These are phyloP conservation scores for Aspergillus jensenii DNA, from an alignment of 2,329 filamentous ascomycete species.

Conservation along the genomic window DNA sequence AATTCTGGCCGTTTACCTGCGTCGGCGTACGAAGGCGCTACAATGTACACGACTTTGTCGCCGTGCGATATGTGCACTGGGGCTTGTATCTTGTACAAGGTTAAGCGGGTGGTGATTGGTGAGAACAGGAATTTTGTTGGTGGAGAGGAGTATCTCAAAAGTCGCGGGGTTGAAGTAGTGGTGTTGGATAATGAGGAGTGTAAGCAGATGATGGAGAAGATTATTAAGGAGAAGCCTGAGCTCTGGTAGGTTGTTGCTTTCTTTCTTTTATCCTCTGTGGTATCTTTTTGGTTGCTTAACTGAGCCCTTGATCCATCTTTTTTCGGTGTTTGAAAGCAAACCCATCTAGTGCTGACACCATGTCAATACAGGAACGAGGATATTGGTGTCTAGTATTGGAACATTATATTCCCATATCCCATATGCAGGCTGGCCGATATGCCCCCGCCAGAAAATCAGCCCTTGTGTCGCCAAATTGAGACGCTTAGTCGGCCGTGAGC, in stretches of 20 bases:
- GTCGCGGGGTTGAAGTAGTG: slow-evolving; percentile 70
- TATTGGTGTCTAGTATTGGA: slow-evolving; percentile 50
- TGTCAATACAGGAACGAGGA: slow-evolving; percentile 55
- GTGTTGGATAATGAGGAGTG: slow-evolving; percentile 67
- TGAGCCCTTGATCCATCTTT: not conserved
- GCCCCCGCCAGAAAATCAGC: slow-evolving; percentile 9
- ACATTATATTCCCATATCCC: not conserved
- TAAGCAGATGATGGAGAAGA: slow-evolving; percentile 67
- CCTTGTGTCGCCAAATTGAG: not conserved
- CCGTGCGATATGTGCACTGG: slow-evolving; percentile 83
- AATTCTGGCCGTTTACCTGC: slow-evolving; percentile 71
- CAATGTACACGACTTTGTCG: slow-evolving; percentile 81
- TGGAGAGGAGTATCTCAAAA: slow-evolving; percentile 68
- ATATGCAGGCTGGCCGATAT: not conserved
- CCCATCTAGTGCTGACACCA: slow-evolving; percentile 2
- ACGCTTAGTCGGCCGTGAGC: slow-evolving; percentile 29
- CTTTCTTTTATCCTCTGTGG: not conserved
- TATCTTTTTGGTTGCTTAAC: not conserved
- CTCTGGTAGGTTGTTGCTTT: slow-evolving; percentile 58
- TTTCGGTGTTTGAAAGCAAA: too few species aligned
- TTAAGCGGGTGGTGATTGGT: slow-evolving; percentile 71
- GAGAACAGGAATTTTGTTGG: slow-evolving; percentile 76
- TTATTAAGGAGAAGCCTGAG: slow-evolving; percentile 70
- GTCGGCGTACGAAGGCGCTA: slow-evolving; percentile 66
- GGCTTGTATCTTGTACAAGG: slow-evolving; percentile 73